Base-by-base conservation (phyloP, 306 rosid species). In the Malus fusca region DNA sequence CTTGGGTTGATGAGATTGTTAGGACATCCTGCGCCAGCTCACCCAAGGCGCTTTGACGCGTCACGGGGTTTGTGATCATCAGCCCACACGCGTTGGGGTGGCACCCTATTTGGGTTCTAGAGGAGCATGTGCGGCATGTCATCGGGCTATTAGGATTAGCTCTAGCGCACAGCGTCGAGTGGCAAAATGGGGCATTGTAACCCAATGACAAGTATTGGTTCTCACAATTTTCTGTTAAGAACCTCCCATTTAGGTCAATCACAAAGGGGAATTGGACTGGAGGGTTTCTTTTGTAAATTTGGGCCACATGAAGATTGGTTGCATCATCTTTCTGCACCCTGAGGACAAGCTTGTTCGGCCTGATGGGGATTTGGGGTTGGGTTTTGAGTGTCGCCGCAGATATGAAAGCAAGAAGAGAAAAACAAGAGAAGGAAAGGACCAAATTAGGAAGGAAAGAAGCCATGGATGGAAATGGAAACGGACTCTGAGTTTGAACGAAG, bases 11-110 rank as follows among this genome's bases (percentile, higher is more conserved):
- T 8, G 42, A 72, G 25, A 91, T 74, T 0, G 76, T 82, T 13
- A 87, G 66, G 1, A 81, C 75, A 30, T 91, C 92, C 71, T 86
- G 79, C 1, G 90, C 90, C 0, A 91, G 87, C 77, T 87, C 87
- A 1, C 86, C 83, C 25, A 75, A 5, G 14, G 69, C 87, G 0
- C 76, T 68, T 46, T 84, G 86, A 55, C 68, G 69, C 3, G 93
- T 89, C 23, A 91, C 35, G 0, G 88, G 92, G 81, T 87, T 91
- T 21, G 55, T 1, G n/a, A 84, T 80, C 30, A 18, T n/a, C 77
- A 87, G 76, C 0, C 44, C 85, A 11, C 92, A 87, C 0, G 87
- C 78, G 79, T 86, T 85, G 78, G 72, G 77, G 51, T 89, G 93
- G 82, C 90, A 90, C 1, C 89, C 85, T 1, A 83, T 87, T 15